A percentile compares a stretch with the other conserved stretches of the same genome.
These are phyloP conservation scores for Eimeria tenella DNA, from an alignment of 169 alveolate species.

Conservation along the genomic window DNA sequence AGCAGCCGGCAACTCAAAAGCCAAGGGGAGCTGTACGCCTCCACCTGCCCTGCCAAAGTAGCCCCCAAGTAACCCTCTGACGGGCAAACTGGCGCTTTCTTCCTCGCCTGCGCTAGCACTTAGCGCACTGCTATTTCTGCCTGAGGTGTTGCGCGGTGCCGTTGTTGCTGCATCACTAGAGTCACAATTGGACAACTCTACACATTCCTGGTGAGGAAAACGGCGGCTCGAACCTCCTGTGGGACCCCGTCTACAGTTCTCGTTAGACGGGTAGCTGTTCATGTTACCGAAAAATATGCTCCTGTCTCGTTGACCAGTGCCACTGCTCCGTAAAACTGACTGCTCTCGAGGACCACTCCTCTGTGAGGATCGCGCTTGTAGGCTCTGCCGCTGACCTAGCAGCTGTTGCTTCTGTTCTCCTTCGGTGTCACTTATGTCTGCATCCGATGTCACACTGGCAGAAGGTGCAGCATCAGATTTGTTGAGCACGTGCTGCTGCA, in stretches of 20 bases:
- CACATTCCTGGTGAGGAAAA: slow-evolving; percentile 23
- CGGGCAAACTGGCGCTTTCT: not conserved
- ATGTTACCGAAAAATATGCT: slow-evolving; percentile 2
- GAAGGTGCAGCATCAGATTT: slow-evolving; percentile 7
- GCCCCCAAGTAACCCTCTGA: slow-evolving; percentile 45
- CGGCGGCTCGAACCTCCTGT: slow-evolving; percentile 19
- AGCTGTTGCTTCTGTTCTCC: slow-evolving; percentile 54
- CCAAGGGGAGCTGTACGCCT: slow-evolving; percentile 63
- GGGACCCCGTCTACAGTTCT: slow-evolving; percentile 11
- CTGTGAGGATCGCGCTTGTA: not conserved
- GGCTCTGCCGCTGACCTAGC: slow-evolving; percentile 19
- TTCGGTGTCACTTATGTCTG: slow-evolving; percentile 51
- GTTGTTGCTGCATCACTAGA: slow-evolving; percentile 32
- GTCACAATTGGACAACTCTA: slow-evolving; percentile 22
- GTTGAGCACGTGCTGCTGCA: not conserved
- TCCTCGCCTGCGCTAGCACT: slow-evolving; percentile 8
- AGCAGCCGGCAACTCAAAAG: slow-evolving; percentile 72
- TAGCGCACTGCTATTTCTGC: slow-evolving; percentile 38
- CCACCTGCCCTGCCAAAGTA: slow-evolving; percentile 72
- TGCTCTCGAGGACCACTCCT: not conserved
- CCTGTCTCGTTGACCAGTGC: not conserved
- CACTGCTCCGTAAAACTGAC: slow-evolving; percentile 13
- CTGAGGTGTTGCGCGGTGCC: slow-evolving; percentile 9
- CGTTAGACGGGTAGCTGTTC: not conserved
- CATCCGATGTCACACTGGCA: slow-evolving; percentile 52